phyloP scores from a whole-genome alignment of 2,329 filamentous ascomycete species.

The Aspergillus fructus region DNA sequence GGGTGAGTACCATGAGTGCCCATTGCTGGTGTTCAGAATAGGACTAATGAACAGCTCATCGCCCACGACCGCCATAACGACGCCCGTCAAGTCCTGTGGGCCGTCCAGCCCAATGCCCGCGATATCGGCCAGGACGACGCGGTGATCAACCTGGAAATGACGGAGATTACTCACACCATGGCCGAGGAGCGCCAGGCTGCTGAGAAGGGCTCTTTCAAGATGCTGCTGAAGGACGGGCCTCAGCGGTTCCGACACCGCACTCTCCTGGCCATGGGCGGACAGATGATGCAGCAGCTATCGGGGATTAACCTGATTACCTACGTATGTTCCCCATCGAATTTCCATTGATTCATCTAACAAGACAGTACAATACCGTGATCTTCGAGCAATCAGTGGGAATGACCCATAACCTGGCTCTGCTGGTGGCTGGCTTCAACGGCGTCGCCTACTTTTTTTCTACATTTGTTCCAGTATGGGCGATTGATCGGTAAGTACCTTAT shows the following conservation, averaged over 20 bases:
- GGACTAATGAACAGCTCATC: constrained; percentile 25
- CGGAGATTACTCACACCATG: constrained; percentile 24
- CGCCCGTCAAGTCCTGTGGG: constrained; percentile 36
- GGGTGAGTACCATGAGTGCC: constrained; percentile 18
- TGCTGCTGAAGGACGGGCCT: constrained; percentile 24
- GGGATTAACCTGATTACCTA: constrained; percentile 32
- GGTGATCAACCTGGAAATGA: constrained; percentile 24
- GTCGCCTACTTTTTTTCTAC: constrained; percentile 42
- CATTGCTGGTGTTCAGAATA: no score
- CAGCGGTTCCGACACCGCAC: constrained; percentile 27
- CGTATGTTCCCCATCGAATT: no score
- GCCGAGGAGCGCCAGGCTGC: constrained; percentile 23
- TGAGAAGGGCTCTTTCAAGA: constrained; percentile 22
- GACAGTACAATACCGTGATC: constrained; percentile 40
- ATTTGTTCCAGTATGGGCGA: constrained; percentile 38
- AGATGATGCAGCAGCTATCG: constrained; percentile 35
- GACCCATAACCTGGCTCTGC: constrained; percentile 34
- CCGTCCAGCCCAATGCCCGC: constrained; percentile 31
- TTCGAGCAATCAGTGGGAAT: constrained; percentile 49
- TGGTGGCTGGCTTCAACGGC: constrained; percentile 44
- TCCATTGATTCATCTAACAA: no score
- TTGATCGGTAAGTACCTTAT: constrained; percentile 29
- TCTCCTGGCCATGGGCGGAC: constrained; percentile 30
- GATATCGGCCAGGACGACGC: constrained; percentile 24
- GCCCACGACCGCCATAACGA: constrained; percentile 34